Evolutionary conservation across 129 eudicot species (phyloP), one percentile per base, ranked within the genome.

Genomic region (Ambrosia artemisiifolia): DNA sequence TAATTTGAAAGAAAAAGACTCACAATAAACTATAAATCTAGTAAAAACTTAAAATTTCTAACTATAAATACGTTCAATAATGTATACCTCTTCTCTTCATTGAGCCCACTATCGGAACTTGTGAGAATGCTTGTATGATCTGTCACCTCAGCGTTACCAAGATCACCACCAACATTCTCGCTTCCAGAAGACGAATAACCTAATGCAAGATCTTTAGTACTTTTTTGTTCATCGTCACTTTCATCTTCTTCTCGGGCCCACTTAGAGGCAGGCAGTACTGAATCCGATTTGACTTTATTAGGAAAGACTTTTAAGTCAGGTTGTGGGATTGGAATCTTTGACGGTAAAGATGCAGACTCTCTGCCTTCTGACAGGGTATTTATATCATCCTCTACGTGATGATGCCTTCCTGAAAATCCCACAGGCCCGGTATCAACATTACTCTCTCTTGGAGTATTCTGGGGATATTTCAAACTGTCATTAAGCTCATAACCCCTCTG

Each of bases 181-280:
- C 98, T 94, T 35, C 93, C 98, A 74, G 98, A 90, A 48, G 96
- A 93, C 4, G 97, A 94, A 74, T 94, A 94, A 64, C 91, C 82
- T 64, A 94, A 83, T 38, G 91, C 97, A 79, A 94, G 83, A 61
- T 91, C 96, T 82, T 75, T 79, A 20, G 82, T 20, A 60, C 87
- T 83, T 72, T 86, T 88, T 42, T 77, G 87, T 65, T 86, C 97
- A 73, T 79, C 91, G 2, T 86, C 98, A 76, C 91, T 85, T 73
- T 80, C 98, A 82, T 93, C 88, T 11, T 90, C 98, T 67, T 94
- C 97, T 63, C 95, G 63, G 16, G 98, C 93, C 98, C 98, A 94
- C 83, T 90, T 94, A 28, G 98, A 94, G 13, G 88, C 83, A 13
- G 97, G 96, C 83, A 94, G 69, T 14, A 88, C 77, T 4, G 85